Evolutionary conservation across 2,329 filamentous ascomycete genomes (phyloP).

Genomic region (Rutstroemia sp.): DNA sequence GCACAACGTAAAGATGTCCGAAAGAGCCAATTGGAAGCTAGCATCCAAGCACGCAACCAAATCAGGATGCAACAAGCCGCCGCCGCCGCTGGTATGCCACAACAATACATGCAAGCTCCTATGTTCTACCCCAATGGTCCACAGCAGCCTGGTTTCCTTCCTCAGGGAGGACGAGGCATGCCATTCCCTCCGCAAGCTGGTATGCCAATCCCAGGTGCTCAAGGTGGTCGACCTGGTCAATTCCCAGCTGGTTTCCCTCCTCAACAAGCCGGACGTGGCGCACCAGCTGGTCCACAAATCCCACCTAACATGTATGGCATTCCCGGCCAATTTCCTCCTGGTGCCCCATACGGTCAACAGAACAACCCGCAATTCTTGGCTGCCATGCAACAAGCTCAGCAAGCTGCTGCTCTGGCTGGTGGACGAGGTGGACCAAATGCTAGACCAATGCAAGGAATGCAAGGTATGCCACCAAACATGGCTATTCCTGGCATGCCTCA

Average conservation of each 20-base stretch:
- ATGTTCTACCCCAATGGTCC: conserved; percentile 82
- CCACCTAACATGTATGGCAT: conserved; percentile 81
- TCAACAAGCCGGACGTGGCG: conserved; percentile 83
- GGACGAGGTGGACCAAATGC: conserved; percentile 34
- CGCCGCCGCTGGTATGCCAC: conserved; percentile 80
- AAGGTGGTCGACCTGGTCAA: conserved; percentile 76
- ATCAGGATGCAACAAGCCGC: conserved; percentile 97
- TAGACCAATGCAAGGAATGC: conserved; percentile 57
- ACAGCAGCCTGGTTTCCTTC: conserved; percentile 65
- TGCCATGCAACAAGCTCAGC: conserved; percentile 73
- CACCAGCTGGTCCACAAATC: conserved; percentile 73
- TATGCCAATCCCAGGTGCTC: conserved; percentile 62
- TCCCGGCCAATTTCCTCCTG: conserved; percentile 71
- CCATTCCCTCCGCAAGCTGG: conserved; percentile 54
- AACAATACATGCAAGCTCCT: conserved; percentile 78
- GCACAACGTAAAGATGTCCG: conserved; percentile 99
- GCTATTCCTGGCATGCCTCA: conserved; percentile 42
- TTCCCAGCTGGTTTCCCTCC: conserved; percentile 75
- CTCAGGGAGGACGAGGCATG: conserved; percentile 56
- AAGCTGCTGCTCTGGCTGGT: conserved; percentile 44
- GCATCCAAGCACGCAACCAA: conserved; percentile 98
- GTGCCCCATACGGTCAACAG: conserved; percentile 70
- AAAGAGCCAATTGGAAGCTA: conserved; percentile 98
- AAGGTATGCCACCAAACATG: conserved; percentile 68
- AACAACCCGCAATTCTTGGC: conserved; percentile 68